A percentile compares a stretch with the other conserved stretches of the same genome.
Evolutionary conservation across 345 rosid species (phyloP).

Genomic region (Abelmoschus esculentus): DNA sequence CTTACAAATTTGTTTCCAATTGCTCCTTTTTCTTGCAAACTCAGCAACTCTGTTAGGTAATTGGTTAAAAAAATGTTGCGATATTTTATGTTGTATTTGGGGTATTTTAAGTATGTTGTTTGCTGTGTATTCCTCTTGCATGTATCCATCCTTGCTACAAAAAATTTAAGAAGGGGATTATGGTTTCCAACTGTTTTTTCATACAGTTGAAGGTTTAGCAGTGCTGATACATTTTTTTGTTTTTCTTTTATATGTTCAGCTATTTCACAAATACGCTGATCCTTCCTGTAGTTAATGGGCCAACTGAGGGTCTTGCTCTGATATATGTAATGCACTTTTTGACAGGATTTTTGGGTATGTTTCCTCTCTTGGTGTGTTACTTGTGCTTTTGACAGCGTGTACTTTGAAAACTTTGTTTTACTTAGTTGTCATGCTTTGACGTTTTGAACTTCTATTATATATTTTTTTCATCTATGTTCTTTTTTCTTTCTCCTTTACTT

Average conservation of each 20-base stretch:
- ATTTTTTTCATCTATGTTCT: not conserved
- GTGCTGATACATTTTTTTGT: constrained; percentile 9
- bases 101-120: not conserved
- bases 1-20: not conserved
- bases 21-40: not conserved
- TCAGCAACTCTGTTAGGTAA: not conserved
- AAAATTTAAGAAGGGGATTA: not conserved
- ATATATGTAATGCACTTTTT: constrained; percentile 69
- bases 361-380: constrained; percentile 12
- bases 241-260: constrained; percentile 34
- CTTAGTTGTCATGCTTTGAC: not conserved
- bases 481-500: not conserved
- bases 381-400: not conserved
- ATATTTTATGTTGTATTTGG: not conserved
- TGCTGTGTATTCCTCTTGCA: not conserved
- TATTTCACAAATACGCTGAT: constrained; percentile 84
- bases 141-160: not conserved
- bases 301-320: constrained; percentile 94
- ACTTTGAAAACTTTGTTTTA: constrained; percentile 2
- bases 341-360: constrained; percentile 79
- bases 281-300: constrained; percentile 94
- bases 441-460: not conserved
- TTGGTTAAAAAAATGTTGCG: not conserved
- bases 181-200: not conserved
- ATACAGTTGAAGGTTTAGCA: not conserved